Conservation (phyloP, 495 filamentous ascomycete species). For the Melanomma pulvis-pyrius region DNA sequence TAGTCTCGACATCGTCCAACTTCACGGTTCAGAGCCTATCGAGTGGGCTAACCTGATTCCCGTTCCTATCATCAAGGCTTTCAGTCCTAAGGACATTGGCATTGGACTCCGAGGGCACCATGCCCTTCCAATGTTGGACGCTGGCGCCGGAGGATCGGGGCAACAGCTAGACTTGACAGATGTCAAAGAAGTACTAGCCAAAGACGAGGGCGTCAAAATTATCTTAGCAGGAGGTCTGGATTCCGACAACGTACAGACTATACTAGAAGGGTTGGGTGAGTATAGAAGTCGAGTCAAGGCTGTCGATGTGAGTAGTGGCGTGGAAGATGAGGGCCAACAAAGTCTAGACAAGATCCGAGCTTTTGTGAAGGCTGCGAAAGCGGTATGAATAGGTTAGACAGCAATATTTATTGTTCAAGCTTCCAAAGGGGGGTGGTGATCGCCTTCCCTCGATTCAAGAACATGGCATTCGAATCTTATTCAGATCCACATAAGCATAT, state of each 20-base stretch:
- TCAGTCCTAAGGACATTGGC: constrained; percentile 70
- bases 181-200: constrained; percentile 63
- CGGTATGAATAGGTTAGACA: not conserved
- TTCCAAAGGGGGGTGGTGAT: not conserved
- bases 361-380: constrained; percentile 60
- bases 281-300: constrained; percentile 66
- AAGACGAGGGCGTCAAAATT: constrained; percentile 66
- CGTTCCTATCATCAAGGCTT: constrained; percentile 84
- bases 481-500: too few species aligned
- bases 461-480: not conserved
- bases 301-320: constrained; percentile 91
- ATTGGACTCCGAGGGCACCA: constrained; percentile 80
- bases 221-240: constrained; percentile 83
- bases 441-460: not conserved
- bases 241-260: constrained; percentile 70
- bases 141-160: constrained; percentile 80
- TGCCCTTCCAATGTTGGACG: constrained; percentile 79
- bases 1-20: constrained; percentile 85
- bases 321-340: constrained; percentile 80
- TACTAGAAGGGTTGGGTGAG: constrained; percentile 60
- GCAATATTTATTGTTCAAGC: not conserved
- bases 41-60: constrained; percentile 89
- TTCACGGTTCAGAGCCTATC: constrained; percentile 88
- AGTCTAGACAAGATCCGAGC: constrained; percentile 77
- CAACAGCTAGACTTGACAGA: constrained; percentile 67